Percentiles rank a stretch among this genome's conserved stretches.
These are phyloP conservation scores for Huiozyma naganishii DNA, from an alignment of 805 yeast species.

Conservation along the genomic window DNA sequence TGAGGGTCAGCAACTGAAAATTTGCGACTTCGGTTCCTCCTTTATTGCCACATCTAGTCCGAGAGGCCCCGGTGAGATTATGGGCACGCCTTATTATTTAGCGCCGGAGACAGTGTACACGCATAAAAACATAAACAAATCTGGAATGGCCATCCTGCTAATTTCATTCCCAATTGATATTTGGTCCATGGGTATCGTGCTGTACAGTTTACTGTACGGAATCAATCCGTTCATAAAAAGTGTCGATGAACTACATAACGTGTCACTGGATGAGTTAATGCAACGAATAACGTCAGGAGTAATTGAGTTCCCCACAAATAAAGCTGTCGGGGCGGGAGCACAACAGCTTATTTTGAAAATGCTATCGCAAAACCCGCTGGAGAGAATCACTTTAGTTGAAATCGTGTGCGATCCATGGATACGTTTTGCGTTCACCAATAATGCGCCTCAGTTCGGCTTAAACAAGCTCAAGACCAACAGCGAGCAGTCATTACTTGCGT, in stretches of 20 bases:
- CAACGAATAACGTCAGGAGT: slow-evolving; percentile 52
- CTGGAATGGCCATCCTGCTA: slow-evolving; percentile 70
- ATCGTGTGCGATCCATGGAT: slow-evolving; percentile 77
- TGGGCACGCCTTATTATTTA: slow-evolving; percentile 92
- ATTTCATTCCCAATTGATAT: slow-evolving; percentile 83
- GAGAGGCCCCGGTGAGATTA: slow-evolving; percentile 34
- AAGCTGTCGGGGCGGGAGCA: neutral
- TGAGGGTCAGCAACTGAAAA: slow-evolving; percentile 78
- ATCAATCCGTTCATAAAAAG: slow-evolving; percentile 20
- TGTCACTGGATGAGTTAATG: slow-evolving; percentile 78
- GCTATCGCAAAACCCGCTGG: slow-evolving; percentile 59
- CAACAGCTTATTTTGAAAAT: slow-evolving; percentile 55
- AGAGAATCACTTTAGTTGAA: slow-evolving; percentile 69
- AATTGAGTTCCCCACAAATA: slow-evolving; percentile 38
- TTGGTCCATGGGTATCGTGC: slow-evolving; percentile 94
- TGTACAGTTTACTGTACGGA: slow-evolving; percentile 80
- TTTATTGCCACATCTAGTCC: slow-evolving; percentile 67
- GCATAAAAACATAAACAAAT: slow-evolving; percentile 29
- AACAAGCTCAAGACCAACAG: no score
- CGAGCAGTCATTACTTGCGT: no score
- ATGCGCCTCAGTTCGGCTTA: slow-evolving; percentile 13
- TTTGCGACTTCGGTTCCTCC: slow-evolving; percentile 38
- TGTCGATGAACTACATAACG: slow-evolving; percentile 57
- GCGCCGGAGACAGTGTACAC: slow-evolving; percentile 71
- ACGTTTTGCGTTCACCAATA: slow-evolving; percentile 63